Percentiles rank a stretch among this genome's conserved stretches.
Conservation (phyloP, 768 basidiomycete genomes). For the Russula earlei region DNA sequence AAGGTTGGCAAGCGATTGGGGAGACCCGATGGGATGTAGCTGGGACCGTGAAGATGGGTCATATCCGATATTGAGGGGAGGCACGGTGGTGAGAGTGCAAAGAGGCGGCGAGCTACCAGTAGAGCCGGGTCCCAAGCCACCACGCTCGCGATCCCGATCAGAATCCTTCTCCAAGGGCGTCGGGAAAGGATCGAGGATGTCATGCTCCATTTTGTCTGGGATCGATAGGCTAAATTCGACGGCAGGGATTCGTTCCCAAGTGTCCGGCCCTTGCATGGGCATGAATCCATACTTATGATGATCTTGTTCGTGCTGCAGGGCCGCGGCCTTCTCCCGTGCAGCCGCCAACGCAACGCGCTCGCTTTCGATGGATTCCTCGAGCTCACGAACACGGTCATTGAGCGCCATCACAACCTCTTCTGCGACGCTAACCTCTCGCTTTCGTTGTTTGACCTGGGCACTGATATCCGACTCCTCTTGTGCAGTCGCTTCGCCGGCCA, state of each 20-base stretch:
- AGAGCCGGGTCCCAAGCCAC: constrained; percentile 1
- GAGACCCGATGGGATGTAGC: constrained; percentile 17
- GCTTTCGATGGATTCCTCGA: constrained; percentile 61
- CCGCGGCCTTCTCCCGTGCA: constrained; percentile 51
- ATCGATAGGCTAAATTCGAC: constrained; percentile 18
- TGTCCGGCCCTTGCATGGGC: constrained; percentile 17
- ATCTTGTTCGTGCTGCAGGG: constrained; percentile 26
- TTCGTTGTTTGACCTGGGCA: constrained; percentile 39
- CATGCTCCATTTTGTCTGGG: not conserved
- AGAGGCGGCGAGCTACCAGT: constrained; percentile 10
- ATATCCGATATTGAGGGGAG: constrained; percentile 8
- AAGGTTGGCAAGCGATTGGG: constrained; percentile 20
- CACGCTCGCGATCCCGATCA: constrained; percentile 2
- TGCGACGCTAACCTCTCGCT: constrained; percentile 36
- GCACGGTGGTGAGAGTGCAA: constrained; percentile 14
- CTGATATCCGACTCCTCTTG: constrained; percentile 27
- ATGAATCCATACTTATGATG: constrained; percentile 31
- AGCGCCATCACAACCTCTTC: constrained; percentile 37
- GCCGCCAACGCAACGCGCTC: constrained; percentile 50
- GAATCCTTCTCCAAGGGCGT: constrained; percentile 19
- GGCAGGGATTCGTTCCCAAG: constrained; percentile 18
- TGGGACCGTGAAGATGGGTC: constrained; percentile 22
- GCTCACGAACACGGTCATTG: constrained; percentile 57
- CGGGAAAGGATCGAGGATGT: constrained; percentile 8
- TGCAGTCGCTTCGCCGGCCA: constrained; percentile 17